A percentile compares a stretch with the other conserved stretches of the same genome.
phyloP scores from a whole-genome alignment of 2,329 filamentous ascomycete species.

The Neofusicoccum parvum region DNA sequence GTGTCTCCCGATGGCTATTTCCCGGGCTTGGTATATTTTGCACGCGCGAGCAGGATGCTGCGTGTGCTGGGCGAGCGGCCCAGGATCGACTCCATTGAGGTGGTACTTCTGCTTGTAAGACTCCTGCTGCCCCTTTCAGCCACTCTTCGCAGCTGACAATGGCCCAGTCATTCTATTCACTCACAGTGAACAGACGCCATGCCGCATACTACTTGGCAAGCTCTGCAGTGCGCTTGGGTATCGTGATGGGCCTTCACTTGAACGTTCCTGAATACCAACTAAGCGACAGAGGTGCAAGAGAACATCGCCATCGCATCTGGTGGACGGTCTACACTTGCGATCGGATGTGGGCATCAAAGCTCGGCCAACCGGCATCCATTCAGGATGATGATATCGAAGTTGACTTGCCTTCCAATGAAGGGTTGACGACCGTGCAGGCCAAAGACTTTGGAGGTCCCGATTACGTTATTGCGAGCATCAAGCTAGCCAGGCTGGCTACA shows the following conservation, averaged over 20 bases:
- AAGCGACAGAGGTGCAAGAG: conserved; percentile 36
- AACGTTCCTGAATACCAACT: conserved; percentile 45
- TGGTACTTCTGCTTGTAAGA: conserved; percentile 48
- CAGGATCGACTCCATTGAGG: conserved; percentile 48
- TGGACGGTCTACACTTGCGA: conserved; percentile 40
- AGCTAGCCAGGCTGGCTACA: conserved; percentile 39
- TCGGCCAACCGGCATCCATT: conserved; percentile 36
- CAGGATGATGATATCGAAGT: conserved; percentile 43
- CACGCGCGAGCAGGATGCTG: conserved; percentile 43
- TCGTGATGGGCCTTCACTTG: conserved; percentile 50
- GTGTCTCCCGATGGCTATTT: conserved; percentile 38
- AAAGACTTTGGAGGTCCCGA: conserved; percentile 39
- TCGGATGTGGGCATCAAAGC: conserved; percentile 37
- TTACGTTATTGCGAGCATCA: conserved; percentile 44
- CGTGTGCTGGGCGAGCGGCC: conserved; percentile 47
- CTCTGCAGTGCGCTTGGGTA: conserved; percentile 46
- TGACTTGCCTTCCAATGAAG: conserved; percentile 43
- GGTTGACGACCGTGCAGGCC: conserved; percentile 28
- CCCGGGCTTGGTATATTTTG: conserved; percentile 50
- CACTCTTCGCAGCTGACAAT: neutral
- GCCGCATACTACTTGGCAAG: conserved; percentile 49
- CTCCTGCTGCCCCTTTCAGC: neutral
- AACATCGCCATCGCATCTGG: conserved; percentile 38
- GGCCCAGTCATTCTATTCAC: conserved; percentile 48
- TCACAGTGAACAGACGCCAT: conserved; percentile 49